A percentile compares a stretch with the other conserved stretches of the same genome.
These are phyloP conservation scores for Aureobasidium sp. DNA, from an alignment of 2,329 filamentous ascomycete species.

Conservation along the genomic window DNA sequence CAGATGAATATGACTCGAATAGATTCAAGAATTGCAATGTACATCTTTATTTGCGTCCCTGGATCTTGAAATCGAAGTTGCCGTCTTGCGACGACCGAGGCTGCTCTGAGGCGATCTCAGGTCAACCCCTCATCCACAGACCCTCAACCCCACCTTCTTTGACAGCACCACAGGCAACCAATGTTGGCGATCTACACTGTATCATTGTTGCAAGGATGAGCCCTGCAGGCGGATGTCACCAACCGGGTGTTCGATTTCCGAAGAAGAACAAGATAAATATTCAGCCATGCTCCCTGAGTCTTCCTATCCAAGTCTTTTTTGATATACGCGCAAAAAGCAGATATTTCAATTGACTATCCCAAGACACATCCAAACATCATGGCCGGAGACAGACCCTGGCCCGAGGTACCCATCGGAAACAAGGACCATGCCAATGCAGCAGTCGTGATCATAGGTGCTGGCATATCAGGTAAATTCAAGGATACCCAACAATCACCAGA, in stretches of 20 bases:
- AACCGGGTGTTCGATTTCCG: not conserved
- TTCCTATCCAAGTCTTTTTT: not conserved
- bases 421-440: conserved; percentile 46
- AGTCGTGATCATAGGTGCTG: conserved; percentile 53
- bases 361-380: conserved; percentile 24
- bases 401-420: conserved; percentile 41
- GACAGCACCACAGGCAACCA: not conserved
- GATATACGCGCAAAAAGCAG: not conserved
- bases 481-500: not conserved
- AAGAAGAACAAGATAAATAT: not conserved
- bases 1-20: not conserved
- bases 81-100: not conserved
- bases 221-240: not conserved
- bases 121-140: not conserved
- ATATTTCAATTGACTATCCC: not conserved
- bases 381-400: conserved; percentile 39
- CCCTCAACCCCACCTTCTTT: not conserved
- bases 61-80: not conserved
- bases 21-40: not conserved
- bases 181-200: not conserved
- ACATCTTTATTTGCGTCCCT: not conserved
- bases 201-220: not conserved
- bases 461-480: conserved; percentile 41
- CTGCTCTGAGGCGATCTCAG: not conserved
- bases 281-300: not conserved